Base-by-base conservation (phyloP, 176 grass and related monocot genomes). In the Stipa capillata region DNA sequence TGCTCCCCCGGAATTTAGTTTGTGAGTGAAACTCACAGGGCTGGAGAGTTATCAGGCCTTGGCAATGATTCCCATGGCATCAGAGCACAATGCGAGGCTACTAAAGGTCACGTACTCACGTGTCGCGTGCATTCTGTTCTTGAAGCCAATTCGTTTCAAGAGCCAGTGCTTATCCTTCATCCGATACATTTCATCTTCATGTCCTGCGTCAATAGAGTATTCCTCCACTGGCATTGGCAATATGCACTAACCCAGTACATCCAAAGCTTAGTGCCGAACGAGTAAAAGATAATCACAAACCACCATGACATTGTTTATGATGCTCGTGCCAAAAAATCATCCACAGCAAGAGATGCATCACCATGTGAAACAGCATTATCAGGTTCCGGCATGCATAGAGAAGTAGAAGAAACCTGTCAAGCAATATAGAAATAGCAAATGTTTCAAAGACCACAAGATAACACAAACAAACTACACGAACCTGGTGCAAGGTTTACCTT, bases 281-380 rank as follows among this genome's bases (percentile, higher is more conserved):
- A 64, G 8, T 36, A 16, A 20, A 28, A 56, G 27, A 15, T 20
- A 11, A 55, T 62, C 73, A 78, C 42, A 45, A 70, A 70, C 48
- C 15, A 70, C 12, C 47, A 47, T 29, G 79, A 6, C 56, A 83
- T 74, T 21, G 4, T 41, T 88, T 74, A 90, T 44, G 16, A 85
- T 70, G 89, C 45, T 52, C 91, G 79, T 6, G 94, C 85, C 76
- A 88, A 85, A 90, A 97, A 94, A 82, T 97, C 87, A 80, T 90
- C 85, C 65, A 94, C 85, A 1, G 87, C 94, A 64, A 97, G 89
- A 48, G 69, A 93, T 86, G 91, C 73, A 80, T 97, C 94, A 35
- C 94, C 94, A 89, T 97, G 94, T 44, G 94, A 84, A 88, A 94
- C 94, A 72, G 89, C 89, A 60, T 92, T 93, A 73, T 94, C 91